Evolutionary conservation across 768 basidiomycete species (phyloP).

Genomic region (Tylopilus cervinicoccineus): DNA sequence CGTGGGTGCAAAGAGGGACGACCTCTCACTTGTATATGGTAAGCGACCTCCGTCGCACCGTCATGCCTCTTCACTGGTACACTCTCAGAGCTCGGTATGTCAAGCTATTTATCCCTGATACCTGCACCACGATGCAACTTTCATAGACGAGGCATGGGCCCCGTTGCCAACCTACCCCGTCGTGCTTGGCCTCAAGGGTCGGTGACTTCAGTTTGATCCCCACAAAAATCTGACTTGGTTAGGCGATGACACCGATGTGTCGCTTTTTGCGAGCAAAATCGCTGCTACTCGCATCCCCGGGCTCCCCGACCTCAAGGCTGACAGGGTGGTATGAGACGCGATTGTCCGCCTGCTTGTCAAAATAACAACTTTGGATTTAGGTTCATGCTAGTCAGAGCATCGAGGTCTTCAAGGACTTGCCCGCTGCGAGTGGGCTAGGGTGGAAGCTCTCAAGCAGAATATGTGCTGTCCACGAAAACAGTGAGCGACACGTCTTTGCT

Average conservation of each 20-base stretch:
- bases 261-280: constrained; percentile 55
- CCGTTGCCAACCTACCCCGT: constrained; percentile 86
- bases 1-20: constrained; percentile 76
- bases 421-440: constrained; percentile 68
- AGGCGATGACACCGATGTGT: constrained; percentile 63
- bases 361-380: constrained; percentile 30
- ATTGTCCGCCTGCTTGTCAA: neutral
- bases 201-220: neutral
- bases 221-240: neutral
- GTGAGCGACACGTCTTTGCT: constrained; percentile 39
- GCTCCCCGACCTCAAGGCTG: constrained; percentile 67
- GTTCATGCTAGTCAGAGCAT: constrained; percentile 80
- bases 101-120: neutral
- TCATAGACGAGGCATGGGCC: constrained; percentile 60
- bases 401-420: constrained; percentile 75
- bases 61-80: neutral
- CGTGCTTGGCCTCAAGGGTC: constrained; percentile 68
- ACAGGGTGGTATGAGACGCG: constrained; percentile 52
- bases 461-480: constrained; percentile 76
- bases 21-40: constrained; percentile 73
- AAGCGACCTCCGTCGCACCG: constrained; percentile 9
- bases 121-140: neutral
- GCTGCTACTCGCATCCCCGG: constrained; percentile 48
- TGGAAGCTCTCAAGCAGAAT: constrained; percentile 72
- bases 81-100: constrained; percentile 48